Conservation (phyloP, 768 basidiomycete species). For the Tremella yokohamensis region DNA sequence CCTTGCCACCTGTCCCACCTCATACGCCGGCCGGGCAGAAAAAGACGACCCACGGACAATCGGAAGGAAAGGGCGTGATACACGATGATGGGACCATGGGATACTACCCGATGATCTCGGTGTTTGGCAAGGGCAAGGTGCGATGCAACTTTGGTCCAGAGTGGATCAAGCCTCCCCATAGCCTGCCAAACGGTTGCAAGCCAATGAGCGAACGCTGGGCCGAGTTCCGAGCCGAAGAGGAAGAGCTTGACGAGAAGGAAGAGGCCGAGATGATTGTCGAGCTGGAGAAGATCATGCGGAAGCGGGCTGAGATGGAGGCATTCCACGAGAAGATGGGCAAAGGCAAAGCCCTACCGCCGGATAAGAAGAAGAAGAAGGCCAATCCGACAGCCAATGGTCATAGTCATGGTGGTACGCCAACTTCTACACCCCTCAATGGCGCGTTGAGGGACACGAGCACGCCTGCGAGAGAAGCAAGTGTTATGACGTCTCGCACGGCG, state of each 20-base stretch:
- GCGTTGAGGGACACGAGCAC: too few species aligned
- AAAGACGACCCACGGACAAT: background rate
- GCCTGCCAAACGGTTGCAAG: slow-evolving; percentile 57
- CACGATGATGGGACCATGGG: slow-evolving; percentile 93
- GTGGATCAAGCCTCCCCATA: slow-evolving; percentile 54
- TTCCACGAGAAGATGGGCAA: too few species aligned
- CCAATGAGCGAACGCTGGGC: slow-evolving; percentile 78
- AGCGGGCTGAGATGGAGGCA: too few species aligned
- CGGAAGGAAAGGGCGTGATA: slow-evolving; percentile 66
- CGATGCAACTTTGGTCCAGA: slow-evolving; percentile 82
- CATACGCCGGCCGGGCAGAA: slow-evolving; percentile 52
- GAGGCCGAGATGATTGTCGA: slow-evolving; percentile 58
- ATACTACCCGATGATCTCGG: slow-evolving; percentile 90
- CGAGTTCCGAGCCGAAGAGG: slow-evolving; percentile 81
- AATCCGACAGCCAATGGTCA: too few species aligned
- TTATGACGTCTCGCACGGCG: too few species aligned
- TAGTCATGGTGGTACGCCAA: too few species aligned
- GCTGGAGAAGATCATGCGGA: slow-evolving; percentile 17
- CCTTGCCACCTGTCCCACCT: slow-evolving; percentile 62
- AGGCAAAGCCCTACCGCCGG: too few species aligned
- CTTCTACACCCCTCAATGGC: too few species aligned
- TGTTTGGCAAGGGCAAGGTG: slow-evolving; percentile 85
- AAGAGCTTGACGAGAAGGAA: slow-evolving; percentile 69
- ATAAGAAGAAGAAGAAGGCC: too few species aligned
- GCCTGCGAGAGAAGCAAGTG: too few species aligned